Base-by-base conservation (phyloP, 345 rosid genomes). In the Atalantia buxifolia region DNA sequence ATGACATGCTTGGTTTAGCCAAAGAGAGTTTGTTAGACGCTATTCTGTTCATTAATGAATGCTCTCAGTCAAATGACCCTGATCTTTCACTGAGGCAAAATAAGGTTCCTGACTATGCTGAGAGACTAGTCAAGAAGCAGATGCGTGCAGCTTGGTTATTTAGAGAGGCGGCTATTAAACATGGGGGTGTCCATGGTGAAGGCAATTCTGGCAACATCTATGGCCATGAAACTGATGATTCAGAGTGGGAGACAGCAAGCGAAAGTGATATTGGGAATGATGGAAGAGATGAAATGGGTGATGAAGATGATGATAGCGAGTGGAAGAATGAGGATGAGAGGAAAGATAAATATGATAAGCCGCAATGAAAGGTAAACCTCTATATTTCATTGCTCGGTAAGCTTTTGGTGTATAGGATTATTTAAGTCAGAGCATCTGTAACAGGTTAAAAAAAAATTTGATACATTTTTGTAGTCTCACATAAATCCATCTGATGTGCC, bases 121-220 rank as follows among this genome's bases (percentile, higher is more conserved):
- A 96, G 83, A 86, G 98, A 77, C 73, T 96, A 45, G 99, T 96
- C 71, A 96, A 91, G 89, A 96, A 96, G 86, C 99, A 96, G 86
- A 94, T 96, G 98, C 87, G 97, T 48, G 97, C 98, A 6, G 99
- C 98, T 60, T 96, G 99, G 99, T 85, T 94, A 79, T 96, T 96
- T 83, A 91, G 92, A 85, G 99, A 92, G 83, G 98, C 99, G 18
- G 93, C 97, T 13, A 84, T 87, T 74, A 96, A 96, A 80, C 98
- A 90, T 72, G 99, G 99, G 25, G 98, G 97, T 9, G 90, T 91
- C 48, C 93, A 85, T 55, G 83, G 94, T 73, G 93, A 89, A 81
- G 95, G 93, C 8, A 93, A 89, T 66, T 89, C 81, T 63, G 84
- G 89, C 38, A 92, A 89, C 78, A 76, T 87, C 72, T 90, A 89